Percentiles rank a stretch among this genome's conserved stretches.
phyloP scores from a whole-genome alignment of 495 filamentous ascomycete species.

The Tuber aestivum region DNA sequence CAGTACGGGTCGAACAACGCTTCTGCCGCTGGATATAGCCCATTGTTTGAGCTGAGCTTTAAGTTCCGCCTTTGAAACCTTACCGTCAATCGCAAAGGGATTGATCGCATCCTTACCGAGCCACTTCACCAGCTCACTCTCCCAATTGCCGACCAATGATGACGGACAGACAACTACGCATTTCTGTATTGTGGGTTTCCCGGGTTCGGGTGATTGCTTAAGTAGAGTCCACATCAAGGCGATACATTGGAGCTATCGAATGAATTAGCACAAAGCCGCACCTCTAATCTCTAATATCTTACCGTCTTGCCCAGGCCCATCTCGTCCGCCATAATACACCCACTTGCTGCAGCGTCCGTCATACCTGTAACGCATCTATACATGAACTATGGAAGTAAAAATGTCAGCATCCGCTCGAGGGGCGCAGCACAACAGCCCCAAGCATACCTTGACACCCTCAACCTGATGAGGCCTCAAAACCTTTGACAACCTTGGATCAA shows the following conservation, averaged over 20 bases:
- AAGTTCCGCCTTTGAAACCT: conserved; percentile 89
- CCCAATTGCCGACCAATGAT: conserved; percentile 95
- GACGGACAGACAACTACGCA: conserved; percentile 98
- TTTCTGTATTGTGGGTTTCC: conserved; percentile 90
- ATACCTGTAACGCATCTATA: conserved; percentile 89
- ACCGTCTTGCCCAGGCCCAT: conserved; percentile 98
- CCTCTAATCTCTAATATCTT: conserved; percentile 24
- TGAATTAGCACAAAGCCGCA: conserved; percentile 53
- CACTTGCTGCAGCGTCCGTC: conserved; percentile 88
- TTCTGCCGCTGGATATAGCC: conserved; percentile 79
- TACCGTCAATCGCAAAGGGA: conserved; percentile 95
- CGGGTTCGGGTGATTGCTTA: conserved; percentile 90
- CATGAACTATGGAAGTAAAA: conserved; percentile 57
- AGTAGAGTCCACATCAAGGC: conserved; percentile 89
- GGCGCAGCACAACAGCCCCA: not conserved
- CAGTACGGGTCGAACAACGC: conserved; percentile 93
- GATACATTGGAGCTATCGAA: conserved; percentile 60
- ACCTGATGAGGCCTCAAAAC: conserved; percentile 95
- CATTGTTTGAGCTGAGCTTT: conserved; percentile 86
- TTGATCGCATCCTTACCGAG: conserved; percentile 83
- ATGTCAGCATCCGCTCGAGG: not conserved
- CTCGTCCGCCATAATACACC: conserved; percentile 99
- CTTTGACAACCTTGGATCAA: conserved; percentile 86
- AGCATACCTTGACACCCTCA: conserved; percentile 77
- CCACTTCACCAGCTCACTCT: conserved; percentile 93